Evolutionary conservation across 2,329 filamentous ascomycete genomes (phyloP).

Genomic region (Aspergillus puulaauensis): DNA sequence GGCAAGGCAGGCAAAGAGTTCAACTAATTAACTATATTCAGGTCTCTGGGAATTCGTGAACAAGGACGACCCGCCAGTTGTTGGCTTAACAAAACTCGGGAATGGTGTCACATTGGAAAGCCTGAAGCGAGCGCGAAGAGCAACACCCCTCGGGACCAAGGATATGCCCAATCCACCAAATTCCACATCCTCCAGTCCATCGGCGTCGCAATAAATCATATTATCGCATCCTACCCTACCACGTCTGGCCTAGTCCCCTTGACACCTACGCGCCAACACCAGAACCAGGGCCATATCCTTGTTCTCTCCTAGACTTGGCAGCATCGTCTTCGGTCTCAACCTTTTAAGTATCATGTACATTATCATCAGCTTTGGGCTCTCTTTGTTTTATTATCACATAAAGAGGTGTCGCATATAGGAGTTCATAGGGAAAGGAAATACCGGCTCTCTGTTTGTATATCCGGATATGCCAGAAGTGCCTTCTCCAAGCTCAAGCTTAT

Average conservation of each 20-base stretch:
- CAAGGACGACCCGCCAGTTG: conserved; percentile 84
- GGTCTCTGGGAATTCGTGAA: conserved; percentile 82
- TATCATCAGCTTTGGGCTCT: conserved; percentile 38
- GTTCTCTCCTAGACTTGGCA: conserved; percentile 47
- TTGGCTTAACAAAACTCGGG: conserved; percentile 86
- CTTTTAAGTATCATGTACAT: conserved; percentile 38
- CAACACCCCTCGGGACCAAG: conserved; percentile 50
- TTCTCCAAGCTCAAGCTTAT: conserved; percentile 56
- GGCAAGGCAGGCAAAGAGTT: background rate
- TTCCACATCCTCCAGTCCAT: conserved; percentile 35
- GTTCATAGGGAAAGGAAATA: conserved; percentile 26
- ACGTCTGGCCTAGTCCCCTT: conserved; percentile 11
- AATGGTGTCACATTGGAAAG: conserved; percentile 79
- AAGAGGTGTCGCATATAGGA: conserved; percentile 26
- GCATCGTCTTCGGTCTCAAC: conserved; percentile 38
- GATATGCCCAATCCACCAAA: conserved; percentile 30
- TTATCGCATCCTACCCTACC: conserved; percentile 6
- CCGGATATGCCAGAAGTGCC: conserved; percentile 46
- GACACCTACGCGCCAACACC: conserved; percentile 52
- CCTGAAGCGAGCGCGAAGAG: conserved; percentile 75
- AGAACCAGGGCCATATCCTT: conserved; percentile 57
- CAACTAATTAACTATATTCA: conserved; percentile 25
- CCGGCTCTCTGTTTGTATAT: conserved; percentile 39
- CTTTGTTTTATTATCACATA: conserved; percentile 19
- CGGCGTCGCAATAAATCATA: conserved; percentile 34